These are phyloP conservation scores for Cyclaneusma minus DNA, from an alignment of 2,329 filamentous ascomycete species.

Conservation along the genomic window DNA sequence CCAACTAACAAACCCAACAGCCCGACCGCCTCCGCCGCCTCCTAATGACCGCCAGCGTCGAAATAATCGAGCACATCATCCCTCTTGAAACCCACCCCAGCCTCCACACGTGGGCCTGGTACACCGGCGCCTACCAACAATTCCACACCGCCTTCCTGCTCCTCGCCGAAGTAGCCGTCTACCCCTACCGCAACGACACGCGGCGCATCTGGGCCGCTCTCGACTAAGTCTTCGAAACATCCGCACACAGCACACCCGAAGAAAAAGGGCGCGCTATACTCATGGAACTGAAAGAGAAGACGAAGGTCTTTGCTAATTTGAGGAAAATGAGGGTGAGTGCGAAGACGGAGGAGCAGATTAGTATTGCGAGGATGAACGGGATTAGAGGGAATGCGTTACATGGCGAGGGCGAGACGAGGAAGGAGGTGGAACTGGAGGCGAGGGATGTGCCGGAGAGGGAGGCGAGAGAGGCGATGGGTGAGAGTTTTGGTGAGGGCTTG, in stretches of 20 bases:
- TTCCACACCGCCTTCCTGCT: conserved; percentile 57
- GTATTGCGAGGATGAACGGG: conserved; percentile 6
- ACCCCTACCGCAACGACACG: conserved; percentile 29
- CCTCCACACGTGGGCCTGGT: conserved; percentile 51
- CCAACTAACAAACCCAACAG: conserved; percentile 30
- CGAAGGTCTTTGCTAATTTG: conserved; percentile 40
- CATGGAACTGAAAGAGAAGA: conserved; percentile 44
- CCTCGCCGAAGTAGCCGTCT: conserved; percentile 46
- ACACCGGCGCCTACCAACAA: conserved; percentile 54
- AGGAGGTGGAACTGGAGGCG: background rate
- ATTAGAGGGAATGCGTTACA: conserved; percentile 2
- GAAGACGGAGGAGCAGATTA: conserved; percentile 16
- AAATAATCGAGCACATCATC: conserved; percentile 37
- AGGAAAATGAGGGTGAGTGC: conserved; percentile 38
- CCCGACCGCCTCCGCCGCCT: conserved; percentile 48
- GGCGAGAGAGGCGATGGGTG: conserved; percentile 1
- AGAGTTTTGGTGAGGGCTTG: conserved; percentile 1
- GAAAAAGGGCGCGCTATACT: conserved; percentile 47
- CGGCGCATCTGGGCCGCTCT: conserved; percentile 55
- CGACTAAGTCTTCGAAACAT: conserved; percentile 55
- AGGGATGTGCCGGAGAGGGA: background rate
- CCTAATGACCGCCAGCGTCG: conserved; percentile 43
- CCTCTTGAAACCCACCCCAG: conserved; percentile 34
- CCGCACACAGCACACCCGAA: conserved; percentile 31
- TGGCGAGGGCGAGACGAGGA: background rate